phyloP scores from a whole-genome alignment of 139 green algal genomes.

The Haematococcus sp. region DNA sequence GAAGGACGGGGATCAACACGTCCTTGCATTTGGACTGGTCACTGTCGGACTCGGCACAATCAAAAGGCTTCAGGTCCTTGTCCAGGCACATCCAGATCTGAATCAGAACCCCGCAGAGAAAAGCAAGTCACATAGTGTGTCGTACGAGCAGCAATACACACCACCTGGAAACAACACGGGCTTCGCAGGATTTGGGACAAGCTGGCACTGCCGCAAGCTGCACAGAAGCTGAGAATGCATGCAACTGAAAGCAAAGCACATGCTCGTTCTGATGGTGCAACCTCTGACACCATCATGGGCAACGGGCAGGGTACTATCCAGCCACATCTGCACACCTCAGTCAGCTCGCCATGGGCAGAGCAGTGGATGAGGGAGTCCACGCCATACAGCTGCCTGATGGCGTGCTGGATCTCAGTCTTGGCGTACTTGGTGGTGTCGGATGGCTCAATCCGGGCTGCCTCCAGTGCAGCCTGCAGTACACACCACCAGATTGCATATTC shows the following conservation, averaged over 20 bases:
- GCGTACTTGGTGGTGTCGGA: constrained; percentile 18
- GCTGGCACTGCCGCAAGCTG: too few species aligned
- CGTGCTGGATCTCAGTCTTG: constrained; percentile 23
- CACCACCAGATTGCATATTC: too few species aligned
- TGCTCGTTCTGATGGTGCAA: too few species aligned
- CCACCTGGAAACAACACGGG: too few species aligned
- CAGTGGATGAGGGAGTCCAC: constrained; percentile 45
- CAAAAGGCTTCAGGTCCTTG: constrained; percentile 43
- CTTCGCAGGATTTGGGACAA: too few species aligned
- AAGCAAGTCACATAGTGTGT: too few species aligned
- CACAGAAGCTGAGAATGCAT: too few species aligned
- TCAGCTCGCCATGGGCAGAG: constrained; percentile 33
- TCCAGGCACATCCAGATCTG: constrained; percentile 69
- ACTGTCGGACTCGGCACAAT: constrained; percentile 21
- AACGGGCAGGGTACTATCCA: too few species aligned
- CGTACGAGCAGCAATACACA: too few species aligned
- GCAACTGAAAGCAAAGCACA: too few species aligned
- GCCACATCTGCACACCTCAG: constrained; percentile 63
- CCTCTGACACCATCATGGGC: too few species aligned
- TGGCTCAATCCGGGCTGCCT: constrained; percentile 31
- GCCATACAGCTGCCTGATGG: constrained; percentile 38
- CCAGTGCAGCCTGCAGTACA: constrained; percentile 27
- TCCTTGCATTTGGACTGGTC: background rate
- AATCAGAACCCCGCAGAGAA: background rate
- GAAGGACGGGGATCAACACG: background rate